Conservation (phyloP, 1,284 basidiomycete genomes). For the Ustilago curta region DNA sequence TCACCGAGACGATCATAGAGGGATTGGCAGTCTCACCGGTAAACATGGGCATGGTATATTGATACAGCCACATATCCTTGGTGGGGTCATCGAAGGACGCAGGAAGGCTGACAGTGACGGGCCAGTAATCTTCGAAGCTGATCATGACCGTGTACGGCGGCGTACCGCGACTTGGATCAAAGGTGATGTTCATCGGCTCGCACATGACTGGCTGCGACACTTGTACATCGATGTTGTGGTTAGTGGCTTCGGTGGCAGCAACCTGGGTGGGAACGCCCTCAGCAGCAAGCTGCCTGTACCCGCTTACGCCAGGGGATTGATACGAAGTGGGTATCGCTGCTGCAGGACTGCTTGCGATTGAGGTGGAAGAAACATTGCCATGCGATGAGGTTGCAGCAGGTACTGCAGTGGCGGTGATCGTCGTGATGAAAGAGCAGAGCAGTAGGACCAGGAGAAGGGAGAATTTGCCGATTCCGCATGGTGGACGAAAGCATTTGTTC, state of each 20-base stretch:
- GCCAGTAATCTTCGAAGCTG: conserved; percentile 49
- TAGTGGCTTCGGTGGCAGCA: conserved; percentile 1
- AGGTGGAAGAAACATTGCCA: background rate
- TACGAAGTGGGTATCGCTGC: conserved; percentile 7
- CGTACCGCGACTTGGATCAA: conserved; percentile 46
- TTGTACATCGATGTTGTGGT: conserved; percentile 36
- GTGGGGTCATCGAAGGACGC: conserved; percentile 45
- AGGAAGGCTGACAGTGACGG: conserved; percentile 42
- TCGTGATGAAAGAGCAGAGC: conserved; percentile 9
- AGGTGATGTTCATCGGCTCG: conserved; percentile 58
- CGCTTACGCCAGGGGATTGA: background rate
- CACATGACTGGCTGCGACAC: conserved; percentile 52
- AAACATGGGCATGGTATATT: conserved; percentile 47
- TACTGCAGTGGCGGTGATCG: background rate
- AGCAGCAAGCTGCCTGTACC: conserved; percentile 21
- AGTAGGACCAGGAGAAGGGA: conserved; percentile 8
- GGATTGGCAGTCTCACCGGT: conserved; percentile 38
- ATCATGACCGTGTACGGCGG: conserved; percentile 60
- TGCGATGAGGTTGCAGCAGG: conserved; percentile 12
- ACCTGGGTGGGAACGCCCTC: conserved; percentile 3
- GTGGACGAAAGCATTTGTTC: background rate
- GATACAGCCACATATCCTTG: conserved; percentile 53
- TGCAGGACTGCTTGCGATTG: background rate
- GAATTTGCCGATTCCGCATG: background rate
- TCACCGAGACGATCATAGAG: conserved; percentile 50